These are phyloP conservation scores for Podospora anserina DNA, from an alignment of 495 filamentous ascomycete species.

Conservation along the genomic window DNA sequence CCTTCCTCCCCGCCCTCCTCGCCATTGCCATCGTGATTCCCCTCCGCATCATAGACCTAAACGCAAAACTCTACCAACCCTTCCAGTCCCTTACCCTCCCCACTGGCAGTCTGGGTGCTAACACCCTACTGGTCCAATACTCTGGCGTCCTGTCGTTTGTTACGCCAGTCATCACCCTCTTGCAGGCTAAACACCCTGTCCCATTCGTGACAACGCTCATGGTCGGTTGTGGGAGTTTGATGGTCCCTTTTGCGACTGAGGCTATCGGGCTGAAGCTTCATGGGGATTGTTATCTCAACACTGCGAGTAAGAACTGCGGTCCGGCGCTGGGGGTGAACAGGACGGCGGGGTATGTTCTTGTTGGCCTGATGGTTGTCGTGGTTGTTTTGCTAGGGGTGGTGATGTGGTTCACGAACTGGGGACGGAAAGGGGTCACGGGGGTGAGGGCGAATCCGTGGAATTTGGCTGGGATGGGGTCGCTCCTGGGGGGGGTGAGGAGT, in stretches of 20 bases:
- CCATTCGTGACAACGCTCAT: constrained; percentile 34
- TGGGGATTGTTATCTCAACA: constrained; percentile 30
- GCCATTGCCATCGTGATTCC: constrained; percentile 33
- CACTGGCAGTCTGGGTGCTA: constrained; percentile 19
- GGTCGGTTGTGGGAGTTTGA: constrained; percentile 28
- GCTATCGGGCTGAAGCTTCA: constrained; percentile 38
- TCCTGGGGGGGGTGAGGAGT: constrained; percentile 18
- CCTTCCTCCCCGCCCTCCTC: constrained; percentile 35
- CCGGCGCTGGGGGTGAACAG: constrained; percentile 32
- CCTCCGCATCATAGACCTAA: constrained; percentile 37
- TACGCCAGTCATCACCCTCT: constrained; percentile 24
- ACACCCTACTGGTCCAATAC: constrained; percentile 33
- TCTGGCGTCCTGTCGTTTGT: constrained; percentile 27
- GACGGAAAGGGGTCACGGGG: constrained; percentile 32
- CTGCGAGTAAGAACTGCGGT: constrained; percentile 27
- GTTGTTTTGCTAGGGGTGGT: constrained; percentile 26
- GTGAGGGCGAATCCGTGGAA: constrained; percentile 37
- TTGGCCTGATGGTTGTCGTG: constrained; percentile 29
- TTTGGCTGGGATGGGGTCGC: constrained; percentile 33
- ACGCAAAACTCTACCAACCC: constrained; percentile 40
- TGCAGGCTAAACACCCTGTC: constrained; percentile 27
- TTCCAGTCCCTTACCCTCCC: constrained; percentile 31
- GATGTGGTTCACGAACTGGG: constrained; percentile 20
- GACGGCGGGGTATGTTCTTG: constrained; percentile 26
- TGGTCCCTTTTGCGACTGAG: constrained; percentile 36